A percentile compares a stretch with the other conserved stretches of the same genome.
phyloP scores from a whole-genome alignment of 768 basidiomycete genomes.

The Naganishia vaughanmartiniae region DNA sequence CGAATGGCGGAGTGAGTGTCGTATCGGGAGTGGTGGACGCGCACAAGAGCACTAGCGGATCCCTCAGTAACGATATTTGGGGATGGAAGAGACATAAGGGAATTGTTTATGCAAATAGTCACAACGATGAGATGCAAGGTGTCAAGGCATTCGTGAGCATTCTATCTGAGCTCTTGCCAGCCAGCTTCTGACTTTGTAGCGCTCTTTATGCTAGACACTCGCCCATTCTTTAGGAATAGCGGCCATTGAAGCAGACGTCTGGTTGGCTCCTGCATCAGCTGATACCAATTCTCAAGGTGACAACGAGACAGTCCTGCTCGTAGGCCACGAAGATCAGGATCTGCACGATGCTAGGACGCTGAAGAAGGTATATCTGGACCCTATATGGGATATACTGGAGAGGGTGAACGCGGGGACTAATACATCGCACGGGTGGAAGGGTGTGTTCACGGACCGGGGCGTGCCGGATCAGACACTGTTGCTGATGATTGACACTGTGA shows the following conservation, averaged over 20 bases:
- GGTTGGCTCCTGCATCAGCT: slow-evolving; percentile 1
- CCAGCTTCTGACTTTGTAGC: background rate
- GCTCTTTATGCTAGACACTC: slow-evolving; percentile 24
- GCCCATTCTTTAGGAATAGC: slow-evolving; percentile 35
- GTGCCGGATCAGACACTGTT: slow-evolving; percentile 25
- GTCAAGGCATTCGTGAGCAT: slow-evolving; percentile 36
- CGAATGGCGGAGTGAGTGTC: slow-evolving; percentile 2
- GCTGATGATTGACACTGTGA: slow-evolving; percentile 40
- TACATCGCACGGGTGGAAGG: slow-evolving; percentile 23
- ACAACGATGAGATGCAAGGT: slow-evolving; percentile 46
- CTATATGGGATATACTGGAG: slow-evolving; percentile 35
- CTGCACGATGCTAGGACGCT: slow-evolving; percentile 31
- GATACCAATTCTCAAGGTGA: background rate
- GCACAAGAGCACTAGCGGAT: background rate
- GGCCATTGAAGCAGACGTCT: slow-evolving; percentile 38
- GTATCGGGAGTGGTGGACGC: background rate
- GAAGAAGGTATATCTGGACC: slow-evolving; percentile 35
- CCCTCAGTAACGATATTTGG: slow-evolving; percentile 17
- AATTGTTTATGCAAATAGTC: slow-evolving; percentile 35
- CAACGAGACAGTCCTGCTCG: slow-evolving; percentile 28
- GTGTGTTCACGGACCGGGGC: slow-evolving; percentile 25
- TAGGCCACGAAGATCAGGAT: slow-evolving; percentile 34
- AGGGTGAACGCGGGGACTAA: background rate
- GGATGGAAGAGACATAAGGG: slow-evolving; percentile 12
- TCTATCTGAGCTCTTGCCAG: background rate